These are phyloP conservation scores for Penicillium expansum DNA, from an alignment of 2,329 filamentous ascomycete genomes.

Conservation along the genomic window DNA sequence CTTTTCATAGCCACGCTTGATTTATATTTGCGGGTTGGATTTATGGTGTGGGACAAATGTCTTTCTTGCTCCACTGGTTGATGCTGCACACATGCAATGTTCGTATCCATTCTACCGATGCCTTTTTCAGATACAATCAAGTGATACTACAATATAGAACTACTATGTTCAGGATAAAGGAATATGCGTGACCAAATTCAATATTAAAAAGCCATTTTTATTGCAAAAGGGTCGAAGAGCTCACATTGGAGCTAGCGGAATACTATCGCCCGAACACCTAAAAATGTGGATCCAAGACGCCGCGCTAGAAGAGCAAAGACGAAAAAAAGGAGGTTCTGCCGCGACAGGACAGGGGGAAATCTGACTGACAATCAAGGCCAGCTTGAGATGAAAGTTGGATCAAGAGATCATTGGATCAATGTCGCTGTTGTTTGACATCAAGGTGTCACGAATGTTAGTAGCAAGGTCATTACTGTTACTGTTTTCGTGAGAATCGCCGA, in stretches of 20 bases:
- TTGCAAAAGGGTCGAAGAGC: neutral
- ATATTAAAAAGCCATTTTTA: neutral
- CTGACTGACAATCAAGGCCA: neutral
- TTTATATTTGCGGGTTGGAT: neutral
- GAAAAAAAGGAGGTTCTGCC: neutral
- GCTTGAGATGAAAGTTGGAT: slow-evolving; percentile 5
- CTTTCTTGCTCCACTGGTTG: neutral
- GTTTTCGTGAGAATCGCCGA: slow-evolving; percentile 25
- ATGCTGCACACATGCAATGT: neutral
- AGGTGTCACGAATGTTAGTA: slow-evolving; percentile 34
- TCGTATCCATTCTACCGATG: neutral
- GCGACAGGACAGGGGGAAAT: neutral
- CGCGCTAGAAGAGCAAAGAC: slow-evolving; percentile 20
- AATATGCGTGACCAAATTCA: neutral
- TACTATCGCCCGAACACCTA: slow-evolving; percentile 1
- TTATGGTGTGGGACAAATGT: neutral
- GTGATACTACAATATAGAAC: too few species aligned
- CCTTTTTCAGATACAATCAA: neutral
- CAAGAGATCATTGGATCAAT: slow-evolving; percentile 43
- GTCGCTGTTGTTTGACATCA: slow-evolving; percentile 44
- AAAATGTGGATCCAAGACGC: slow-evolving; percentile 20
- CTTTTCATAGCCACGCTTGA: slow-evolving; percentile 1
- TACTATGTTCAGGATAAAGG: too few species aligned
- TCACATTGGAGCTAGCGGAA: neutral
- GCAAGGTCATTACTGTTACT: slow-evolving; percentile 26